phyloP scores from a whole-genome alignment of 1,139 yeast species.

The Yamadazyma atmosphaerica region DNA sequence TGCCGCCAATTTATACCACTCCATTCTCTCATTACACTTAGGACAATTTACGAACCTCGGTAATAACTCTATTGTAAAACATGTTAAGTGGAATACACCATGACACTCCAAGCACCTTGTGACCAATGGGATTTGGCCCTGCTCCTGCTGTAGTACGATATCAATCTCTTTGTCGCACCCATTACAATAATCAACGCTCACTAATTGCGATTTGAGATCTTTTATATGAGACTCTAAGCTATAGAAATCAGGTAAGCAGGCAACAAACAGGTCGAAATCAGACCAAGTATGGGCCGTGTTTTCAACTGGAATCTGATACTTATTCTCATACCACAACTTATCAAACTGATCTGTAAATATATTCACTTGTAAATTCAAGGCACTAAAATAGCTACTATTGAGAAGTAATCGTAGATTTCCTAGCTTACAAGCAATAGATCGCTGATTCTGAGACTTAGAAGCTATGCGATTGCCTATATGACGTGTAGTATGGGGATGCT shows the following conservation, averaged over 20 bases:
- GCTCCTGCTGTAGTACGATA: slow-evolving; percentile 27
- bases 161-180: slow-evolving; percentile 30
- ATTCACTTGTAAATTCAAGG: slow-evolving; percentile 40
- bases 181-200: slow-evolving; percentile 24
- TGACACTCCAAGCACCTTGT: slow-evolving; percentile 44
- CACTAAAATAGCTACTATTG: slow-evolving; percentile 37
- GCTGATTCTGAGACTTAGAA: slow-evolving; percentile 23
- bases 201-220: slow-evolving; percentile 20
- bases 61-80: slow-evolving; percentile 31
- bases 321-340: slow-evolving; percentile 28
- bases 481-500: slow-evolving; percentile 66
- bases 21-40: slow-evolving; percentile 30
- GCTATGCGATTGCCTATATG: slow-evolving; percentile 41
- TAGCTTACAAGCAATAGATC: slow-evolving; percentile 45
- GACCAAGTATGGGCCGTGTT: slow-evolving; percentile 6
- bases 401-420: slow-evolving; percentile 53
- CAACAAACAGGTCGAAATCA: slow-evolving; percentile 14
- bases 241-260: slow-evolving; percentile 5
- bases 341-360: slow-evolving; percentile 32
- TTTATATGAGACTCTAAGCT: slow-evolving; percentile 11
- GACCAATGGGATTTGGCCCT: slow-evolving; percentile 15
- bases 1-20: slow-evolving; percentile 44
- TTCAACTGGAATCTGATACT: slow-evolving; percentile 21
- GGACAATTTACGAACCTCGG: slow-evolving; percentile 45
- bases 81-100: slow-evolving; percentile 41